Percentiles rank a stretch among this genome's conserved stretches.
Evolutionary conservation across 768 basidiomycete genomes (phyloP).

Genomic region (Rhodotorula kratochvilovae): DNA sequence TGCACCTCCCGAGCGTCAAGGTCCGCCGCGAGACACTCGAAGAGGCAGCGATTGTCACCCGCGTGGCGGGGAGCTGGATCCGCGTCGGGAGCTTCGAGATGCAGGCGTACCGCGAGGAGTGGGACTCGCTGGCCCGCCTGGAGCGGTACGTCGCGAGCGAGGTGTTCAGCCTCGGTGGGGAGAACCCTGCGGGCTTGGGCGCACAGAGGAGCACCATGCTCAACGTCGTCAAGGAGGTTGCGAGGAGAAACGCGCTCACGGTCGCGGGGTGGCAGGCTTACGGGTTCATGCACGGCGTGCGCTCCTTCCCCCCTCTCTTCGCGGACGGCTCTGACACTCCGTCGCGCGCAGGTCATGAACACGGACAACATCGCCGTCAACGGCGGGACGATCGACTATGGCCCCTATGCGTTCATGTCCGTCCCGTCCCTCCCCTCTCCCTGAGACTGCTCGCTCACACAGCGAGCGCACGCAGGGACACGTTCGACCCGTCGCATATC

Average conservation of each 20-base stretch:
- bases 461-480: slow-evolving; percentile 89
- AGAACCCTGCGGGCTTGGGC: not conserved
- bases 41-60: slow-evolving; percentile 46
- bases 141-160: slow-evolving; percentile 56
- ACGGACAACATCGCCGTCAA: slow-evolving; percentile 69
- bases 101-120: slow-evolving; percentile 51
- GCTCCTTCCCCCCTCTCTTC: not conserved
- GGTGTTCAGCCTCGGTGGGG: slow-evolving; percentile 32
- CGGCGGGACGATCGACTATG: slow-evolving; percentile 57
- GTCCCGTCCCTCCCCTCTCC: not conserved
- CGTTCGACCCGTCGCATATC: slow-evolving; percentile 75
- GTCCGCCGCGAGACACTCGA: slow-evolving; percentile 71
- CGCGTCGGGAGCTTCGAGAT: slow-evolving; percentile 64
- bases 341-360: slow-evolving; percentile 69
- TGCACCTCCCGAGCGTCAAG: slow-evolving; percentile 65
- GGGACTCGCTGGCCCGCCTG: slow-evolving; percentile 67
- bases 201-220: slow-evolving; percentile 6
- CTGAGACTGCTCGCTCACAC: no score
- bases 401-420: slow-evolving; percentile 46
- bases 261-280: slow-evolving; percentile 93
- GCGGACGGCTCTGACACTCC: slow-evolving; percentile 48
- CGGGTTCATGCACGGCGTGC: slow-evolving; percentile 60
- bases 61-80: slow-evolving; percentile 48
- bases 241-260: slow-evolving; percentile 81
- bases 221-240: slow-evolving; percentile 65